Conservation (phyloP, 768 basidiomycete species). For the Coprinopsis sp. region DNA sequence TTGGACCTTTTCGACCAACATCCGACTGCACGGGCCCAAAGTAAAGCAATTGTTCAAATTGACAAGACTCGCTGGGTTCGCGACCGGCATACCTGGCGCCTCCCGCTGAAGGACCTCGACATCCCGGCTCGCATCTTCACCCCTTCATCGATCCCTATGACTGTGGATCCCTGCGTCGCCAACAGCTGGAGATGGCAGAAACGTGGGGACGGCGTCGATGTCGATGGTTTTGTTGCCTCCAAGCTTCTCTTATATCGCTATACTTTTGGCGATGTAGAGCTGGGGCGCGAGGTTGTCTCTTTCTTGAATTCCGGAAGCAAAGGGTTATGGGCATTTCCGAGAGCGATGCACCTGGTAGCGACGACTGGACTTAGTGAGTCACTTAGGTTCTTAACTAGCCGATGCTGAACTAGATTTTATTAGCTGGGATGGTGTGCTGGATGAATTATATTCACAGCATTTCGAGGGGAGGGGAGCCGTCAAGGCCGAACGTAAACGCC, state of each 20-base stretch:
- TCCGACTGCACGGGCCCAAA: neutral
- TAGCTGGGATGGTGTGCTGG: too few relatives aligned
- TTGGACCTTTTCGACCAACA: neutral
- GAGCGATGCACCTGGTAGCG: too few relatives aligned
- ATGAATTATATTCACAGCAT: too few relatives aligned
- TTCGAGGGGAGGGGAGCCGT: too few relatives aligned
- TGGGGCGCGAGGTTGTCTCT: too few relatives aligned
- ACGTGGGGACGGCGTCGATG: neutral
- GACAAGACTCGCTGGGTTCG: conserved; percentile 4
- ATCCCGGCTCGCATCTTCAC: neutral
- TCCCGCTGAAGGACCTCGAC: conserved; percentile 2
- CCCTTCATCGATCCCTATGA: neutral
- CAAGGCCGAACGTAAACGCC: too few relatives aligned
- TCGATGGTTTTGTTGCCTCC: neutral
- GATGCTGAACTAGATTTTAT: too few relatives aligned
- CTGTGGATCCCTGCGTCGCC: neutral
- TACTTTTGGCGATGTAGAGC: too few relatives aligned
- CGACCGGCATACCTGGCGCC: conserved; percentile 2
- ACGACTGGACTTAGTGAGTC: too few relatives aligned
- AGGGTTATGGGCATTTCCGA: too few relatives aligned
- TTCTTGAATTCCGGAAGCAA: too few relatives aligned
- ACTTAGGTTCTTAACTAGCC: too few relatives aligned
- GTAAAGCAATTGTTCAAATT: neutral
- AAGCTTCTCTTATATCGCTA: neutral
- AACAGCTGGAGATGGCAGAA: conserved; percentile 1